Base-by-base conservation (phyloP, 1,284 basidiomycete genomes). In the Heterobasidion parviporum region DNA sequence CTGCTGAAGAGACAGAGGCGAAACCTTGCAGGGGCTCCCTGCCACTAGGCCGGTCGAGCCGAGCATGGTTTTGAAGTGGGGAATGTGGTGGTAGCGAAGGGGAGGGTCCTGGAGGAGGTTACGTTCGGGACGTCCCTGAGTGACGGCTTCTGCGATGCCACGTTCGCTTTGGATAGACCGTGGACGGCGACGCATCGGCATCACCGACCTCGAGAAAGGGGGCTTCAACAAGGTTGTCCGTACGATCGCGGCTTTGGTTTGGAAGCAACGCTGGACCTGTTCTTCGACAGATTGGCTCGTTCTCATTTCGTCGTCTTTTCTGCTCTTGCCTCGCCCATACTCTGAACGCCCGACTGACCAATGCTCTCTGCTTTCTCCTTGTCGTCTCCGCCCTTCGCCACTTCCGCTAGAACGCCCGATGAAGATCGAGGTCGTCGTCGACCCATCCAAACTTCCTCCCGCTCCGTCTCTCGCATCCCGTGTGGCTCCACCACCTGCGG, bases 401-500 rank as follows among this genome's bases (percentile, higher is more conserved):
- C 57, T 57, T 60, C 52, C 55, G 60, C 72, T 76, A 97, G 94
- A 94, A 81, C 91, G 92, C 66, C 91, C 94, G 32, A 96, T 99
- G 91, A 96, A 94, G 80, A 94, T 98, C 62, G 96, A 98, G 79
- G 93, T 98, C 60, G 85, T 98, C 50, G 82, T 98, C 68, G 92
- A 96, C 77, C 94, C 94, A 26, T 78, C 87, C 54, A 81, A 82
- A 54, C 79, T 85, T n/a, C 78, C 81, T 6, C 78, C 87, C 8
- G 63, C 74, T 16, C 72, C 73, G 20, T 76, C 84, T 3, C 78
- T 95, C 61, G 83, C 80, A 18, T 81, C 83, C 26, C 84, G 87
- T 55, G 85, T 90, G 35, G 82, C 87, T 2, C 79, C 86, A 50
- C 77, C 79, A 34, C 72, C 80, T n/a, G 72, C 73, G 44, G 67